Base-by-base conservation (phyloP, 805 yeast species). In the Diddensiella transvaalensis region DNA sequence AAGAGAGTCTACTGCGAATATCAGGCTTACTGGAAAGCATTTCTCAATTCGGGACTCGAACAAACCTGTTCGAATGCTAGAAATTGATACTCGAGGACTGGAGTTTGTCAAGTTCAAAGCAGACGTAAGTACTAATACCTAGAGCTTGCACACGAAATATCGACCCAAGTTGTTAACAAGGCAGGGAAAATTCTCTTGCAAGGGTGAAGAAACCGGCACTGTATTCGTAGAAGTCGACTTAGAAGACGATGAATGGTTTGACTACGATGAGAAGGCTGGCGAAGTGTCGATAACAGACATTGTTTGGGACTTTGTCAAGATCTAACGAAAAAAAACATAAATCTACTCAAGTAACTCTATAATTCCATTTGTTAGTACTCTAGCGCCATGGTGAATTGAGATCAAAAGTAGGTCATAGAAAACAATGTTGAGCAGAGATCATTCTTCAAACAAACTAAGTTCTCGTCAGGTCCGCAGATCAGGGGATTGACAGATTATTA, bases 181-280 rank as follows among this genome's bases (percentile, higher is more conserved):
- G 15, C 18, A 46, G 35, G 93, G 91, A 0, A 65, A 63, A 39
- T 85, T 85, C 62, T 57, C 62, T 24, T 81, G 85, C 47, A 68
- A 61, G 36, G 85, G 86, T 10, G 72, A 67, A 3, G 81, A 77
- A 11, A 63, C 78, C 2, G 65, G 68, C 10, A 72, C 84, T 6
- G 65, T 62, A 46, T 87, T 85, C 60, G 60, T 61, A 3, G 87
- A 85, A 23, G 76, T 88, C 22, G 93, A 85, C 48, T 69, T 89
- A 23, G 77, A 73, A 32, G 96, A 87, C 22, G 81, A 79, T 46
- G 98, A 93, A 62, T 90, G 96, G 90, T 93, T 83, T 62, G 99
- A 93, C 60, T 93, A 90, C 62, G 98, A 93, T 64, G 98, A 93
- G 48, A 78, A 81, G 55, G 78, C 80, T 10, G 78, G 72, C 38